These are phyloP conservation scores for Inonotus hispidus DNA, from an alignment of 1,284 basidiomycete genomes.

Conservation along the genomic window DNA sequence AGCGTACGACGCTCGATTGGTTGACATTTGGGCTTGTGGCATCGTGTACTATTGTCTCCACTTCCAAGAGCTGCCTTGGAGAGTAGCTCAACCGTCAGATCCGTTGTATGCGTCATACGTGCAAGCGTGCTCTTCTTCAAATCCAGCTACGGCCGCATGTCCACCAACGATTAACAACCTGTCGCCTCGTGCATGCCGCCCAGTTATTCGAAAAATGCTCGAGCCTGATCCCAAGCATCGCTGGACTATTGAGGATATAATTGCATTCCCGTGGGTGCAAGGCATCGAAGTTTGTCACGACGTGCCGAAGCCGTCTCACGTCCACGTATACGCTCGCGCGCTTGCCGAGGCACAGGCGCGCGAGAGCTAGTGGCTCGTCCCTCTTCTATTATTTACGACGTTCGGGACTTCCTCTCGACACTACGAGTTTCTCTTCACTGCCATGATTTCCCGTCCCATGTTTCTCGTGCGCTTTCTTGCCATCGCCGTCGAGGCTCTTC, in stretches of 20 bases:
- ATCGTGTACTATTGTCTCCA: slow-evolving; percentile 98
- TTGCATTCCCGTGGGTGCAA: slow-evolving; percentile 81
- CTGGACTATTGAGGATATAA: slow-evolving; percentile 77
- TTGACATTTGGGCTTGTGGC: slow-evolving; percentile 97
- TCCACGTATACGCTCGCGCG: slow-evolving; percentile 59
- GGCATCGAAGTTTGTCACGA: slow-evolving; percentile 72
- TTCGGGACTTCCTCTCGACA: neutral
- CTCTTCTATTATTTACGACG: neutral
- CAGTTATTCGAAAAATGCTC: slow-evolving; percentile 89
- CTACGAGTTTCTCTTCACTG: neutral
- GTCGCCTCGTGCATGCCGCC: slow-evolving; percentile 80
- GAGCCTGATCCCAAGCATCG: slow-evolving; percentile 89
- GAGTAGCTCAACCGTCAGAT: slow-evolving; percentile 85
- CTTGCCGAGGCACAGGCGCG: slow-evolving; percentile 34
- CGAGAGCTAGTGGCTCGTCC: neutral
- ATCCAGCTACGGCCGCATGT: slow-evolving; percentile 37
- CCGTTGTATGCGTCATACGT: slow-evolving; percentile 81
- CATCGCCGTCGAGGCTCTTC: neutral
- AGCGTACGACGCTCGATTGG: slow-evolving; percentile 97
- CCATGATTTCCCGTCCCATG: neutral
- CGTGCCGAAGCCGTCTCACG: slow-evolving; percentile 54
- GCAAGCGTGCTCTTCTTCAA: slow-evolving; percentile 48
- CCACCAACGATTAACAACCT: slow-evolving; percentile 85
- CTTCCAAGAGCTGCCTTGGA: slow-evolving; percentile 96
- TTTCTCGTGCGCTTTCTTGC: neutral